Percentiles rank a stretch among this genome's conserved stretches.
These are phyloP conservation scores for Skeletonema marinoi DNA, from an alignment of 108 stramenopile genomes.

Conservation along the genomic window DNA sequence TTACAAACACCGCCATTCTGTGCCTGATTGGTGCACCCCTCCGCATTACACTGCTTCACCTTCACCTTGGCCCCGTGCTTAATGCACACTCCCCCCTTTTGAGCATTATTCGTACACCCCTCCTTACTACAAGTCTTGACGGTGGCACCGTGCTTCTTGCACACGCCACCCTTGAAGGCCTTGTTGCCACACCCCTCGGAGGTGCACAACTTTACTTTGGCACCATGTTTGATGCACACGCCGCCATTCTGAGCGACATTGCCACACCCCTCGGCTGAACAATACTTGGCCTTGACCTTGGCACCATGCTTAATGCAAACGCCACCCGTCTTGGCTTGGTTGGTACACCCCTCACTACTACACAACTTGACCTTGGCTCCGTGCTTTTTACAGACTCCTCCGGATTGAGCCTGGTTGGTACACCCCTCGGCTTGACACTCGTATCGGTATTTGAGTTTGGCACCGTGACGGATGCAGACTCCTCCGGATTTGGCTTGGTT, in stretches of 20 bases:
- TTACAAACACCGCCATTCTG: slow-evolving; percentile 19
- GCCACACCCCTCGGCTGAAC: background rate
- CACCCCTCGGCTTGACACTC: background rate
- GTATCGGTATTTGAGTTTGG: background rate
- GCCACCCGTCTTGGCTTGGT: background rate
- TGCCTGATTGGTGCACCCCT: slow-evolving; percentile 25
- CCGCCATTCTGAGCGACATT: slow-evolving; percentile 6
- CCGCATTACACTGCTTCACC: background rate
- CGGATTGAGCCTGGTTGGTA: background rate
- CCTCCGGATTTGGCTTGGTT: background rate
- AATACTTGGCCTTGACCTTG: background rate
- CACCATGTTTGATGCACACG: slow-evolving; percentile 7
- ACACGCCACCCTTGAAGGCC: slow-evolving; percentile 11
- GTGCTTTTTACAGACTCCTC: background rate
- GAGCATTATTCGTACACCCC: background rate
- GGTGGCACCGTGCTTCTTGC: slow-evolving; percentile 21
- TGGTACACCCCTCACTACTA: background rate
- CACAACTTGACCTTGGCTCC: slow-evolving; percentile 3
- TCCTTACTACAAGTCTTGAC: background rate
- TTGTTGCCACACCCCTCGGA: slow-evolving; percentile 19
- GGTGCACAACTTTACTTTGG: slow-evolving; percentile 6
- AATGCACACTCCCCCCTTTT: slow-evolving; percentile 5
- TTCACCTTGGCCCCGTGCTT: background rate
- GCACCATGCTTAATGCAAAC: slow-evolving; percentile 2
- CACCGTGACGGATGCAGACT: background rate